Base-by-base conservation (phyloP, 2,329 filamentous ascomycete species). In the Pyricularia sp. region DNA sequence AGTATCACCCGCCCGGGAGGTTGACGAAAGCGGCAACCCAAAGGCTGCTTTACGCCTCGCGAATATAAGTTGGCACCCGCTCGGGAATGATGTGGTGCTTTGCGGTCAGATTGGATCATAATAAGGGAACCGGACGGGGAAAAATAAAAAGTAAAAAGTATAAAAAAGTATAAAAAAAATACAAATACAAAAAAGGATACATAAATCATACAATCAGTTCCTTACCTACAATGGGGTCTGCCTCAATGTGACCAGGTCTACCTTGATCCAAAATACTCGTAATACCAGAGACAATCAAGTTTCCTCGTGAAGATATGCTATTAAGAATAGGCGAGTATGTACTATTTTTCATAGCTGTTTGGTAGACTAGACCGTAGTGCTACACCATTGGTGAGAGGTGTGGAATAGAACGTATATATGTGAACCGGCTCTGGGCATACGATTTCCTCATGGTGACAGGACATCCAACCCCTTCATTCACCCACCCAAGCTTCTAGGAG, bases 71-170 rank as follows among this genome's bases (percentile, higher is more conserved):
- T 97, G 93, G 93, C 84, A 88, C 68, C 91, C 91, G 42, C 84
- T 97, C 70, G 93, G 92, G 2, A 88, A 92, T 70, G 93, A 97
- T 78, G 88, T 93, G 30, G 91, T 97, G 1, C 83, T 97, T 71
- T 95, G 91, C 76, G 93, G 92, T 28, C 86, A 72, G 69, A 73
- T 78, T 36, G n/a, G 12, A 26, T 23, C n/a, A 3, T 66, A 20
- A 61, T 26, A 61, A 26, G 10, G 12, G n/a, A 1, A 25, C 4
- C 10, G 11, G 17, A 20, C 42, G 5, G 4, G 4, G 4, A 50
- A 50, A 9, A 2, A 33, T 33, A 4, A 42, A 20, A 20, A 42
- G 9, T n/a, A n/a, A n/a, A 9, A 42, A 17, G n/a, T n/a, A n/a
- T 33, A 33, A 4, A 42, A 20, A 20, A 42, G 9, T n/a, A n/a